Conservation (phyloP, 371 early-diverging fungal genomes). For the Funneliformis caledonium region DNA sequence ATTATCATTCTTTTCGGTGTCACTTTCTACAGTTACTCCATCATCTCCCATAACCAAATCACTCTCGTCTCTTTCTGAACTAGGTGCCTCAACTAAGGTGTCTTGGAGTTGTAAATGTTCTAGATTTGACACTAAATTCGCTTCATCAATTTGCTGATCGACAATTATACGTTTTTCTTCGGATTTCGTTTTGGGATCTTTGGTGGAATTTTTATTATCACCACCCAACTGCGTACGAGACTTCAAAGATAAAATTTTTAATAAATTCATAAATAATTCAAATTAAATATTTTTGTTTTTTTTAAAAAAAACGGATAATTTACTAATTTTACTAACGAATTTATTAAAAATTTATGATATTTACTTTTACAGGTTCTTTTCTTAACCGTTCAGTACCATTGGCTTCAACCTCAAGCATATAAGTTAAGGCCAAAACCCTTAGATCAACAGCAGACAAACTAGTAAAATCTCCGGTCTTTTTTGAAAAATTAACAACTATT, state of each 20-base stretch:
- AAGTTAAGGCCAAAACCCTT: conserved; percentile 87
- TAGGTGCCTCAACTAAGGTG: neutral
- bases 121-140: conserved; percentile 16
- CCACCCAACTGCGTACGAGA: conserved; percentile 14
- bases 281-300: too few species aligned
- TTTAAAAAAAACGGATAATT: neutral
- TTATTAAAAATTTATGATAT: neutral
- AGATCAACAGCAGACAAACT: conserved; percentile 85
- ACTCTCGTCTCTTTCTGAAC: neutral
- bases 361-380: conserved; percentile 59
- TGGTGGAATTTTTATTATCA: conserved; percentile 42
- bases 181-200: neutral
- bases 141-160: neutral
- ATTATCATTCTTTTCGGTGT: conserved; percentile 40
- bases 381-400: conserved; percentile 69
- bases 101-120: conserved; percentile 39
- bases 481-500: conserved; percentile 81
- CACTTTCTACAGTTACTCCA: conserved; percentile 41
- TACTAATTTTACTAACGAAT: neutral
- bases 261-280: too few species aligned
- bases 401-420: conserved; percentile 79
- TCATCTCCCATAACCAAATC: neutral
- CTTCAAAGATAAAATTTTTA: neutral
- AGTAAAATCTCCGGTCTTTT: conserved; percentile 92
- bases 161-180: neutral